Evolutionary conservation across 2,329 filamentous ascomycete genomes (phyloP).

Genomic region (Colletotrichum paranaense): DNA sequence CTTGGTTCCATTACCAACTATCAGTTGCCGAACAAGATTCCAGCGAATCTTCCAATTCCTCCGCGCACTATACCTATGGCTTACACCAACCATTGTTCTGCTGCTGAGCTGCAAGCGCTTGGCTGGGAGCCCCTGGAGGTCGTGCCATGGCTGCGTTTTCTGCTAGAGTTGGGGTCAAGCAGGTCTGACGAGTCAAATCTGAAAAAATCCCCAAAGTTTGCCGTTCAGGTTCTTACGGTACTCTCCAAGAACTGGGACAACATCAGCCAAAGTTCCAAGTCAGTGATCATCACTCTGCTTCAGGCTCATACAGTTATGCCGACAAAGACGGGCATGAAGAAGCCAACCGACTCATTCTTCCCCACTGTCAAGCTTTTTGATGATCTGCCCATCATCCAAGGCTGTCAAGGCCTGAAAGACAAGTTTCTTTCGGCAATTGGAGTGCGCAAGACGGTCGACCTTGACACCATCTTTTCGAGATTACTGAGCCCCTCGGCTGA

Average conservation of each 20-base stretch:
- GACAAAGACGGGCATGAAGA: conserved; percentile 90
- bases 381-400: conserved; percentile 85
- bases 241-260: conserved; percentile 92
- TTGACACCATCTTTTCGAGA: conserved; percentile 92
- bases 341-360: conserved; percentile 89
- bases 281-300: conserved; percentile 72
- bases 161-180: conserved; percentile 75
- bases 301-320: conserved; percentile 81
- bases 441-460: conserved; percentile 93
- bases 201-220: conserved; percentile 78
- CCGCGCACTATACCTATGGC: conserved; percentile 84
- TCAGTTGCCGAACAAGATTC: conserved; percentile 81
- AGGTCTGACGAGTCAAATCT: conserved; percentile 75
- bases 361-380: conserved; percentile 94
- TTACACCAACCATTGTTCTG: conserved; percentile 78
- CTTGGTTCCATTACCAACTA: conserved; percentile 81
- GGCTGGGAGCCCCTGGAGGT: conserved; percentile 90
- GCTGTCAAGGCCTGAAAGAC: conserved; percentile 85
- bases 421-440: conserved; percentile 87
- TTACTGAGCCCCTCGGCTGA: conserved; percentile 73
- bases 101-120: conserved; percentile 78
- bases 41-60: conserved; percentile 83
- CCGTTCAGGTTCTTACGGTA: conserved; percentile 80
- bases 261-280: conserved; percentile 74
- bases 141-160: conserved; percentile 84